Percentiles rank a stretch among this genome's conserved stretches.
These are phyloP conservation scores for Xanthoceras sorbifolium DNA, from an alignment of 345 rosid species.

Conservation along the genomic window DNA sequence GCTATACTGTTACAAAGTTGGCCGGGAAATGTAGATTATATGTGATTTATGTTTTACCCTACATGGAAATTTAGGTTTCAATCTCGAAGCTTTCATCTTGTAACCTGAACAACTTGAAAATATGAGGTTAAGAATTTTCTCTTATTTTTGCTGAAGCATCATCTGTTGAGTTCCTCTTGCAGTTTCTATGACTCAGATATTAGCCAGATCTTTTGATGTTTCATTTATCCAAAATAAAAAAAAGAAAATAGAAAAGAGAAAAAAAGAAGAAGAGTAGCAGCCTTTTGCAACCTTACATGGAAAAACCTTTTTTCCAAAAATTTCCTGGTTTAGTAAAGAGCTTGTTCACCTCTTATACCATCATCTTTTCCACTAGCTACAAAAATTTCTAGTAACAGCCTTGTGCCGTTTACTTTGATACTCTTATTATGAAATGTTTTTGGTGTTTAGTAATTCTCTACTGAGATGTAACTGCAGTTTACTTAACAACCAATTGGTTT, in stretches of 20 bases:
- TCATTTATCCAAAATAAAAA: background rate
- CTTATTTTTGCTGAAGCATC: background rate
- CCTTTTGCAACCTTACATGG: background rate
- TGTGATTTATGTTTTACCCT: conserved; percentile 5
- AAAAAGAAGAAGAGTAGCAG: too few relatives aligned
- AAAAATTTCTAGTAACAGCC: background rate
- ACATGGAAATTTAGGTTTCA: background rate
- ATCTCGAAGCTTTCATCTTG: background rate
- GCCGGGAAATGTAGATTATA: background rate
- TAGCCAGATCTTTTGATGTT: background rate
- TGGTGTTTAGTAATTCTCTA: background rate
- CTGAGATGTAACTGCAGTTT: background rate
- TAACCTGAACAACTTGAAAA: background rate
- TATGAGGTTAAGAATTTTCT: background rate
- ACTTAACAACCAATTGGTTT: background rate
- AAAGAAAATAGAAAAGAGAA: too few relatives aligned
- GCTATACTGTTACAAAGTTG: background rate
- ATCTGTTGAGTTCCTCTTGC: background rate
- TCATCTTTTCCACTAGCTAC: background rate
- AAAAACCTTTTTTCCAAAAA: too few relatives aligned
- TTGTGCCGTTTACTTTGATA: background rate
- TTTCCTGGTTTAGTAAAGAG: background rate
- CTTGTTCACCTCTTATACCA: background rate
- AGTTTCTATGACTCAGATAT: background rate
- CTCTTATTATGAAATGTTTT: background rate